A percentile compares a stretch with the other conserved stretches of the same genome.
Conservation (phyloP, 371 early-diverging fungal genomes). For the Saksenaea vasiformis region DNA sequence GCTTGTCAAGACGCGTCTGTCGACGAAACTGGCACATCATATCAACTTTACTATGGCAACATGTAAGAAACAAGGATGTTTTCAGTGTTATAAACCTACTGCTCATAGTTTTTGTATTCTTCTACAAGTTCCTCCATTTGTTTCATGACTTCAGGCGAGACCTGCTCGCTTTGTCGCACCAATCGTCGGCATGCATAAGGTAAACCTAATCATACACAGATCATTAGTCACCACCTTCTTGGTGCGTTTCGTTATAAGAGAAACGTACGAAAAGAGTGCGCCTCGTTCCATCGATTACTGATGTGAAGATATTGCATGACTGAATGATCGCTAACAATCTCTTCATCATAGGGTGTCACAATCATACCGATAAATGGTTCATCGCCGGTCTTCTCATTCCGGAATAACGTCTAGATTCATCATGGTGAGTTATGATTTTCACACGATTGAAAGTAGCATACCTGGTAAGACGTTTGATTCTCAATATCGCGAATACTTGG, state of each 20-base stretch:
- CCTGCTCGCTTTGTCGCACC: neutral
- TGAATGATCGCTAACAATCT: conserved; percentile 50
- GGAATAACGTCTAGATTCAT: conserved; percentile 55
- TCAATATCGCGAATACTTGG: conserved; percentile 85
- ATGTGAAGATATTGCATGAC: conserved; percentile 62
- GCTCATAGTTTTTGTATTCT: conserved; percentile 26
- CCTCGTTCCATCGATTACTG: conserved; percentile 49
- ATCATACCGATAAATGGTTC: conserved; percentile 88
- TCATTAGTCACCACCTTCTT: too few relatives aligned
- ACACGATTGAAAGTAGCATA: conserved; percentile 1
- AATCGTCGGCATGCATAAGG: conserved; percentile 17
- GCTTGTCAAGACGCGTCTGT: conserved; percentile 15
- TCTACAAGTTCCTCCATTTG: conserved; percentile 18
- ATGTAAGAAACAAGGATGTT: neutral
- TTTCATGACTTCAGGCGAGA: conserved; percentile 5
- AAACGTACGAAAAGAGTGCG: too few relatives aligned
- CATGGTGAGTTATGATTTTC: neutral
- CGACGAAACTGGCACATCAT: conserved; percentile 10
- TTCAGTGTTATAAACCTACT: conserved; percentile 11
- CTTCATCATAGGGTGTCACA: conserved; percentile 72
- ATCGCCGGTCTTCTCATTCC: conserved; percentile 58
- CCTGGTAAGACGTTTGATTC: conserved; percentile 83
- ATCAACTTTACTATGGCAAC: conserved; percentile 17
- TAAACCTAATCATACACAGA: conserved; percentile 3
- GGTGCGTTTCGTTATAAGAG: too few relatives aligned